Base-by-base conservation (phyloP, 805 yeast genomes). In the Saccharomycopsis amapae region DNA sequence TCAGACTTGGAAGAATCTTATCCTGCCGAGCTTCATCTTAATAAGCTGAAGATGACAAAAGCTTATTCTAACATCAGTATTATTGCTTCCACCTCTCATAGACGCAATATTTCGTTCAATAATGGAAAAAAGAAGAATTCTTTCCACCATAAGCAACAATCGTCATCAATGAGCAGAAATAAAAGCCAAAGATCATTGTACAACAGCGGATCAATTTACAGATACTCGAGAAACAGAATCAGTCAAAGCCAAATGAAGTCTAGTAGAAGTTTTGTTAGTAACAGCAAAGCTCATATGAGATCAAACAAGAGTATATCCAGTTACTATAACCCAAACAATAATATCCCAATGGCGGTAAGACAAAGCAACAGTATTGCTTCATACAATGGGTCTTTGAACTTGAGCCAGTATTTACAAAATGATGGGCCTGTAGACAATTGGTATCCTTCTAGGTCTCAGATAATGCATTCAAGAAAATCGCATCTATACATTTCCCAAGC, bases 21-120 rank as follows among this genome's bases (percentile, higher is more conserved):
- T 32, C 53, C 53, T 20, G 53, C 53, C 4, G 20, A 39, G 18
- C 22, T 47, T 19, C 31, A 42, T 15, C 34, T 48, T 18, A 42
- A 42, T 13, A 20, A 36, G 5, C 41, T 15, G 31, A 38, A 40
- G 17, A 50, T 50, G 53, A 42, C 50, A 23, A 48, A 46, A 30
- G 45, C 53, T n/a, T 50, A 46, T 32, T 44, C 48, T 7, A 50
- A 46, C 31, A 40, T 50, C 28, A 50, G 53, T 36, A 50, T 50
- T 20, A 39, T 44, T 26, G 50, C 50, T 17, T 26, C 48, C 12
- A 42, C 23, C 22, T 23, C 45, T 15, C 46, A 46, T 18, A 46
- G 39, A 40, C 18, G 50, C 6, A 50, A 50, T 28, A 32, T 43
- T n/a, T 50, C 53, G 10, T 50, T 46, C 15, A 18, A 26, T 13